phyloP scores from a whole-genome alignment of 495 filamentous ascomycete genomes.

The Glarea lozoyensis region DNA sequence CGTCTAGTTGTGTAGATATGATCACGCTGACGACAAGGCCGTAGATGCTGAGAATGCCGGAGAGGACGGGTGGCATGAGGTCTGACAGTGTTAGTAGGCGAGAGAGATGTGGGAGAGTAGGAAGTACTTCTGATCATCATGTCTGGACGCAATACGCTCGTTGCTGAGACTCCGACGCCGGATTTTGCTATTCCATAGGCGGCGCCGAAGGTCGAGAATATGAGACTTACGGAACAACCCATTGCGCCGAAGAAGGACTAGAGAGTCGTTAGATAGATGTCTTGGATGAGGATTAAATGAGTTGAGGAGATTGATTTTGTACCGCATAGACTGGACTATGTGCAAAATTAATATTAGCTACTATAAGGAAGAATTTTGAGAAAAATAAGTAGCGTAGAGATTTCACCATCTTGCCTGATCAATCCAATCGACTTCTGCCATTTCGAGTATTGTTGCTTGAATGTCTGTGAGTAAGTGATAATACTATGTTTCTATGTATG shows the following conservation, averaged over 20 bases:
- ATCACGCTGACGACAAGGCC: slow-evolving; percentile 40
- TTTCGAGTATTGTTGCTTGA: too few species aligned
- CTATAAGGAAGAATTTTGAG: neutral
- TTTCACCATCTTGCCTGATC: slow-evolving; percentile 19
- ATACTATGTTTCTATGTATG: too few species aligned
- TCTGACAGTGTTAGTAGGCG: slow-evolving; percentile 51
- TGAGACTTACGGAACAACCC: slow-evolving; percentile 53
- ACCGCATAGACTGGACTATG: slow-evolving; percentile 35
- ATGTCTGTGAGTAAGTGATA: too few species aligned
- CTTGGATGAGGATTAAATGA: neutral
- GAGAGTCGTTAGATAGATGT: neutral
- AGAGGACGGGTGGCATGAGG: slow-evolving; percentile 60
- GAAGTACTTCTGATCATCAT: slow-evolving; percentile 68
- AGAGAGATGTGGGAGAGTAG: slow-evolving; percentile 33
- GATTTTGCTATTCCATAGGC: slow-evolving; percentile 86
- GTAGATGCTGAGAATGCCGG: slow-evolving; percentile 66
- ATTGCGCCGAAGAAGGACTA: slow-evolving; percentile 42
- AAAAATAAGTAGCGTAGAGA: slow-evolving; percentile 6
- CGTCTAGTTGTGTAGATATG: slow-evolving; percentile 32
- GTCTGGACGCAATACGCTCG: slow-evolving; percentile 49
- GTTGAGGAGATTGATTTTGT: neutral
- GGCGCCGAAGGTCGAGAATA: slow-evolving; percentile 64
- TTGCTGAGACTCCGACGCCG: slow-evolving; percentile 72
- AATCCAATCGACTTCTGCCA: slow-evolving; percentile 8
- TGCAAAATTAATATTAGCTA: slow-evolving; percentile 3